Evolutionary conservation across 495 filamentous ascomycete species (phyloP), one percentile per base, ranked within the genome.

Genomic region (Parathielavia appendiculata): DNA sequence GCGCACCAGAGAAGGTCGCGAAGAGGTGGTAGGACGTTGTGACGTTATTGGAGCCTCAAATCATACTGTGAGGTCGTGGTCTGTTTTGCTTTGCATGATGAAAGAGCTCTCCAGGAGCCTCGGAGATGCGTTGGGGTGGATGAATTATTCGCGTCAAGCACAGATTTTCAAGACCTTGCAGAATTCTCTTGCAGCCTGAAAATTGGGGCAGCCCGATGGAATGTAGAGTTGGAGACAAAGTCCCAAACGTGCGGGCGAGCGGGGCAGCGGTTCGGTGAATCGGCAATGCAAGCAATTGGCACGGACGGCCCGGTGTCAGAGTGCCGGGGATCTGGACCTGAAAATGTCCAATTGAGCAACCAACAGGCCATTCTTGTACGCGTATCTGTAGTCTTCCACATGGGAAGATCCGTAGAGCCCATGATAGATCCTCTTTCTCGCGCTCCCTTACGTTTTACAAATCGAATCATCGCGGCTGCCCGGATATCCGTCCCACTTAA

Each of bases 71-170:
- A 59, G 6, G 50, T 6, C 22, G 38, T 58, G 53, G 12, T 16
- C 23, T 59, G 35, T 14, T 16, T 8, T 11, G 9, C 13, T 38
- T 35, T 23, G 55, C 51, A 51, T 54, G 55, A 41, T 51, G 50
- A 23, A 35, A 12, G 40, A 59, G 47, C 39, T 59, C 41, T 49
- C 49, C 57, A 47, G 22, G 47, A 53, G 46, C 55, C n/a, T 43
- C 26, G 54, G 41, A 20, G 41, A 44, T 16, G 41, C 43, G 43
- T 43, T 9, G 22, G n/a, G 38, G 6, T 30, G 50, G n/a, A 22
- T 38, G 39, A 40, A 41, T 16, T 12, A 20, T 50, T 40, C 8
- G 32, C 44, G 34, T 36, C 30, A 30, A 26, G 20, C n/a, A 45
- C 45, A 57, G 38, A 49, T 40, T 57, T 50, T 57, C 14, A 19